These are phyloP conservation scores for Ophiostoma perfectum DNA, from an alignment of 2,329 filamentous ascomycete genomes.

Conservation along the genomic window DNA sequence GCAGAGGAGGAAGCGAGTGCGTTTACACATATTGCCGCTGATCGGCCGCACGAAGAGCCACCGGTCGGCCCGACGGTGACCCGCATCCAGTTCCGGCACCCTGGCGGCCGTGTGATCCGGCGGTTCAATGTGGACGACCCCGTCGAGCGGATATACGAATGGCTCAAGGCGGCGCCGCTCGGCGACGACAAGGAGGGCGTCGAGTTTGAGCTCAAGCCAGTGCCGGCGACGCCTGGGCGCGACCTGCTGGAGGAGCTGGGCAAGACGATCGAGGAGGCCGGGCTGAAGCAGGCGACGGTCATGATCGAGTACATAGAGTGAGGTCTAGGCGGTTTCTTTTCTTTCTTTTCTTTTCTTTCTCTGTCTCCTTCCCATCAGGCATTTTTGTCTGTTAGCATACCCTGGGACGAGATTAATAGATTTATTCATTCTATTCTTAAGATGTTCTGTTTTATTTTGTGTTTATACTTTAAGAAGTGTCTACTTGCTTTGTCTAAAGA, in stretches of 20 bases:
- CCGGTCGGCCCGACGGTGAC: conserved; percentile 59
- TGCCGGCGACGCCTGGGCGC: conserved; percentile 58
- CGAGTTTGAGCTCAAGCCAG: conserved; percentile 80
- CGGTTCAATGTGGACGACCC: conserved; percentile 73
- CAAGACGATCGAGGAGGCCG: conserved; percentile 69
- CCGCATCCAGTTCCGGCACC: conserved; percentile 86
- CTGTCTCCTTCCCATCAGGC: background rate
- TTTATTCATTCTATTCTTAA: background rate
- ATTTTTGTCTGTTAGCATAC: conserved; percentile 4
- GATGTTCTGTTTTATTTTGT: background rate
- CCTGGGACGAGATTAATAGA: conserved; percentile 6
- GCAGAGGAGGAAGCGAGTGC: conserved; percentile 34
- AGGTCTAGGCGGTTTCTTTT: background rate
- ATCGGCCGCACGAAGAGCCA: conserved; percentile 73
- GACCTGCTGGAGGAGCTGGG: conserved; percentile 76
- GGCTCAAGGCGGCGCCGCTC: conserved; percentile 83
- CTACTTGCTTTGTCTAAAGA: background rate
- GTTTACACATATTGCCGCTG: conserved; percentile 67
- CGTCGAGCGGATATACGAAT: conserved; percentile 85
- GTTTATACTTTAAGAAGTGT: background rate
- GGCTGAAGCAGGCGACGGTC: conserved; percentile 85
- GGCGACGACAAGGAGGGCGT: conserved; percentile 67
- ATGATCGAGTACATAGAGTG: conserved; percentile 83
- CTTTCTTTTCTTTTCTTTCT: background rate
- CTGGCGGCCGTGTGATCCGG: conserved; percentile 77